Percentiles rank a stretch among this genome's conserved stretches.
These are phyloP conservation scores for Colletotrichum tofieldiae DNA, from an alignment of 2,329 filamentous ascomycete genomes.

Conservation along the genomic window DNA sequence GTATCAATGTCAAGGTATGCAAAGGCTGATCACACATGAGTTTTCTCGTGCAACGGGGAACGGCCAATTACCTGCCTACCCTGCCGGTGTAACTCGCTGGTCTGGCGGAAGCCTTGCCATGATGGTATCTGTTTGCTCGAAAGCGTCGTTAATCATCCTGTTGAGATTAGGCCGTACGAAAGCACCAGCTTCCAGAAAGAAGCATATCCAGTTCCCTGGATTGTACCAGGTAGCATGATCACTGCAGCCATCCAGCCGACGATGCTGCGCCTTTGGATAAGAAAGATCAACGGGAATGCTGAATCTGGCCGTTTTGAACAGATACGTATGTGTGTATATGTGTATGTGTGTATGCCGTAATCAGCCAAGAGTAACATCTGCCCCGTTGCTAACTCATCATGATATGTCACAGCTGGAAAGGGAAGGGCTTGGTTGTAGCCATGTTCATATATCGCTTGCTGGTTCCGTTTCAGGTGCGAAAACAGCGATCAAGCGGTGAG, in stretches of 20 bases:
- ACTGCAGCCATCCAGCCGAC: slow-evolving; percentile 33
- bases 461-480: background rate
- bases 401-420: background rate
- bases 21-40: slow-evolving; percentile 20
- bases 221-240: slow-evolving; percentile 23
- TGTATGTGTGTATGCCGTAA: background rate
- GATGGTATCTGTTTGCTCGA: slow-evolving; percentile 9
- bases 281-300: background rate
- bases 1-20: background rate
- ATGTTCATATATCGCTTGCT: too few relatives aligned
- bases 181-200: slow-evolving; percentile 25
- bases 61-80: slow-evolving; percentile 24
- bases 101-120: slow-evolving; percentile 13
- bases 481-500: slow-evolving; percentile 15
- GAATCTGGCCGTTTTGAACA: background rate
- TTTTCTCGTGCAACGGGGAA: slow-evolving; percentile 11
- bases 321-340: too few relatives aligned
- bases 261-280: slow-evolving; percentile 20
- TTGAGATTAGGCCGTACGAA: background rate
- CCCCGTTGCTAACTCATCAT: background rate
- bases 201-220: slow-evolving; percentile 40
- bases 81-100: background rate
- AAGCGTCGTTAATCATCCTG: background rate
- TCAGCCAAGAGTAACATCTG: too few relatives aligned
- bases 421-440: background rate